Base-by-base conservation (phyloP, 805 yeast genomes). In the Zygosaccharomyces rouxii region DNA sequence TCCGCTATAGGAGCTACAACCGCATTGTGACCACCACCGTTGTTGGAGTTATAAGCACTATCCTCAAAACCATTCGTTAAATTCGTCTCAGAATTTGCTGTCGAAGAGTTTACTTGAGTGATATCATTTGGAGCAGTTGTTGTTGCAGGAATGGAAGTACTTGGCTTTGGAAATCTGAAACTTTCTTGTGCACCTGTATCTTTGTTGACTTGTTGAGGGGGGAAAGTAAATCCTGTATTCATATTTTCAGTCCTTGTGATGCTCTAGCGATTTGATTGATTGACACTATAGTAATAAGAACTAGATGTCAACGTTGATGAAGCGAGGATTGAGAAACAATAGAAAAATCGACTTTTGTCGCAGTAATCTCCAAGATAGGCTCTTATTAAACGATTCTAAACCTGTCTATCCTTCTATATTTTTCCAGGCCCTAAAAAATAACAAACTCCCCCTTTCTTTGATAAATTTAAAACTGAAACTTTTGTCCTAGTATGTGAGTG, bases 211-310 rank as follows among this genome's bases (percentile, higher is more conserved):
- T 46, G 39, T n/a, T 56, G 60, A 3, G 60, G 55, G 7, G 66
- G 66, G 35, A 63, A 63, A 5, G 60, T 63, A 41, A 57, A 62
- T 10, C 58, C 61, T 6, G 63, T 51, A 22, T 60, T 59, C 68
- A 64, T 64, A 13, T 10, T 40, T 41, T 21, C 16, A 7, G 14
- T 30, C 5, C 23, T 29, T 21, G 23, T 10, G 18, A 41, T 14
- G 5, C 10, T 25, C 28, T 25, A 25, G 28, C 10, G 10, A 25
- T 25, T 10, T 25, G 28, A 25, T 25, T 25, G 28, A 25, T 3
- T 25, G 28, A 25, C 10, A 25, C 28, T 25, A 25, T 25, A 25
- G 10, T 11, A 25, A 25, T 25, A 25, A 25, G 28, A 25, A 25
- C 13, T 25, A 25, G 28, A 3, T 9, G 28, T 25, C 28, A 25